Percentiles rank a stretch among this genome's conserved stretches.
Evolutionary conservation across 306 rosid genomes (phyloP).

Genomic region (Medicago arabica): DNA sequence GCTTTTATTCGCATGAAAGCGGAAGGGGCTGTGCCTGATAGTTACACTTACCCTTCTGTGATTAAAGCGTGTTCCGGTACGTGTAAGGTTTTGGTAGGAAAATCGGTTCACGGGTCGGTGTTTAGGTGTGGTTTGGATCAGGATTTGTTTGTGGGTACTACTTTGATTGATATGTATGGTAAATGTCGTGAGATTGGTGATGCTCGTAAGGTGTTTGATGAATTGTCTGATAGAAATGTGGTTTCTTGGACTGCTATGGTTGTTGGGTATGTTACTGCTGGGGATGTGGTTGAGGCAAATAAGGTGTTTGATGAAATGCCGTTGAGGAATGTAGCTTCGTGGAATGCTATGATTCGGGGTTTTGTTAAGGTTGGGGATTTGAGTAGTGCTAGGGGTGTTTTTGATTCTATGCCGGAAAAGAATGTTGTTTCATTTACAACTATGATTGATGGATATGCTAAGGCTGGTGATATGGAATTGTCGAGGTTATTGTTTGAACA

Average conservation of each 20-base stretch:
- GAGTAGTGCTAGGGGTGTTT: constrained; percentile 54
- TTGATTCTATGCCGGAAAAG: constrained; percentile 73
- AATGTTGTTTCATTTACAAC: constrained; percentile 72
- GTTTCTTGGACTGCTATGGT: constrained; percentile 65
- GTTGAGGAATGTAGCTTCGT: constrained; percentile 46
- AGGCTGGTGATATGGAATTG: constrained; percentile 68
- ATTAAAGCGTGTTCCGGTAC: constrained; percentile 60
- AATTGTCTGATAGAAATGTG: constrained; percentile 49
- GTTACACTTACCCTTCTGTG: constrained; percentile 67
- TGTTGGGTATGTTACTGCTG: constrained; percentile 53
- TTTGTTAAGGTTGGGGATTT: constrained; percentile 66
- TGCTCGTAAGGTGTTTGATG: constrained; percentile 73
- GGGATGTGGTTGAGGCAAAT: constrained; percentile 53
- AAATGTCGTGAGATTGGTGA: constrained; percentile 55
- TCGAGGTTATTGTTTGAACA: constrained; percentile 67
- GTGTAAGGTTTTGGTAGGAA: constrained; percentile 52
- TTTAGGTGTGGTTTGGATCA: constrained; percentile 62
- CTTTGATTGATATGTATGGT: constrained; percentile 76
- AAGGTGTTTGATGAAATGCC: constrained; percentile 55
- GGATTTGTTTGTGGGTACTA: constrained; percentile 64
- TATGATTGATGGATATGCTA: constrained; percentile 84
- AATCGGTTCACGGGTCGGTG: constrained; percentile 66
- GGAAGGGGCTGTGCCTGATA: constrained; percentile 55
- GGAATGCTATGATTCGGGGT: constrained; percentile 61
- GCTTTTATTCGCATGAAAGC: constrained; percentile 61